Evolutionary conservation across 306 rosid genomes (phyloP).

Genomic region (Begonia loranthoides): DNA sequence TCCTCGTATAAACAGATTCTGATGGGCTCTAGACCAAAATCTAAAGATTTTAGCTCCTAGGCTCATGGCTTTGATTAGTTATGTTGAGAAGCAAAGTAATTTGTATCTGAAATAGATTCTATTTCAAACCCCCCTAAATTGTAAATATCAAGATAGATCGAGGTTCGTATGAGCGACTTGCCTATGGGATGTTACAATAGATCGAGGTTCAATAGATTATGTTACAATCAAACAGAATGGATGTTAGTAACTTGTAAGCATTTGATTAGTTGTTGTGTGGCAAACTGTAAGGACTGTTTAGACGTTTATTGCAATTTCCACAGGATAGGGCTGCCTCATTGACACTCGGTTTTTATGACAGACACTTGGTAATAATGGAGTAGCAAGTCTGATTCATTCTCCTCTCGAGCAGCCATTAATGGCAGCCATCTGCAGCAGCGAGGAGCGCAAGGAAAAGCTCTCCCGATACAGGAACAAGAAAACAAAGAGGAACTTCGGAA

Average conservation of each 20-base stretch:
- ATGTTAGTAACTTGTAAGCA: neutral
- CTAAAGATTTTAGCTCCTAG: too few relatives aligned
- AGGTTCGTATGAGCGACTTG: too few relatives aligned
- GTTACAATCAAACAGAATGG: too few relatives aligned
- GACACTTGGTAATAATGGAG: constrained; percentile 55
- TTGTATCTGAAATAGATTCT: too few relatives aligned
- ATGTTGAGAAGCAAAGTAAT: too few relatives aligned
- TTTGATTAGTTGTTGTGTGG: constrained; percentile 9
- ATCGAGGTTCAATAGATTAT: too few relatives aligned
- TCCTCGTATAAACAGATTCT: too few relatives aligned
- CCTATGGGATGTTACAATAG: too few relatives aligned
- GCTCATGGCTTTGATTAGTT: too few relatives aligned
- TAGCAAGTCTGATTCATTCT: constrained; percentile 37
- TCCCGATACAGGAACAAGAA: constrained; percentile 90
- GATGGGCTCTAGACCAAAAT: too few relatives aligned
- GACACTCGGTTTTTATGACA: constrained; percentile 51
- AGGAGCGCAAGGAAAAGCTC: constrained; percentile 83
- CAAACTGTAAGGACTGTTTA: constrained; percentile 14
- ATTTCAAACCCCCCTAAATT: too few relatives aligned
- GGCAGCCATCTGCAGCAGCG: constrained; percentile 33
- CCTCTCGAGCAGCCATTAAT: constrained; percentile 36
- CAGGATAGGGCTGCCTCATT: constrained; percentile 24
- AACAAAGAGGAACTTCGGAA: constrained; percentile 84
- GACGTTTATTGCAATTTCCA: constrained; percentile 30
- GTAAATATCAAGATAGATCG: too few relatives aligned